phyloP scores from a whole-genome alignment of 129 eudicot genomes.

The Pulicaria dysenterica region DNA sequence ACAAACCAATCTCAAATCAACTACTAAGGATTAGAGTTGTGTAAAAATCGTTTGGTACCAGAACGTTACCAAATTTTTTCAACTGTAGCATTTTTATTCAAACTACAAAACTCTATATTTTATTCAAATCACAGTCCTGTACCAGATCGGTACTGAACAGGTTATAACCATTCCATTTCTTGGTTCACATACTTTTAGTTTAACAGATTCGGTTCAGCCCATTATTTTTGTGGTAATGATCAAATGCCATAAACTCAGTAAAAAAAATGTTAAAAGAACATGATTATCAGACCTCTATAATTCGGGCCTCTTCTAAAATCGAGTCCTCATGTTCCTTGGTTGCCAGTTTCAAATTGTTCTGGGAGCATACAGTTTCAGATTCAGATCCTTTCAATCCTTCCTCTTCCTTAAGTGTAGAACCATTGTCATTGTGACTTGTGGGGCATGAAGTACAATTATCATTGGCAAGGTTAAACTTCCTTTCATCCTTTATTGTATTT shows the following conservation, averaged over 20 bases:
- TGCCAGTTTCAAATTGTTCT: constrained; percentile 32
- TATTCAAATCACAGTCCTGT: too few relatives aligned
- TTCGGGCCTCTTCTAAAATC: constrained; percentile 78
- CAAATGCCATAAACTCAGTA: constrained; percentile 12
- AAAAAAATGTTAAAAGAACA: neutral
- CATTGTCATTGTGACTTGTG: constrained; percentile 46
- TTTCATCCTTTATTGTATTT: constrained; percentile 30
- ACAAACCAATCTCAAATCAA: constrained; percentile 30
- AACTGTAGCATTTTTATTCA: too few relatives aligned
- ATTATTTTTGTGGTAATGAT: neutral
- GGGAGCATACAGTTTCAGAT: constrained; percentile 41
- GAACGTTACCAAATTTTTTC: too few relatives aligned
- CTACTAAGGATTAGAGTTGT: neutral
- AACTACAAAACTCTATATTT: too few relatives aligned
- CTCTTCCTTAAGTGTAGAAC: constrained; percentile 33
- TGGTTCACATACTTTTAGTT: too few relatives aligned
- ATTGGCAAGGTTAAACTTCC: constrained; percentile 27
- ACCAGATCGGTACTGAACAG: too few relatives aligned
- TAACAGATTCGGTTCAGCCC: too few relatives aligned
- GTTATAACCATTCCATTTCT: too few relatives aligned
- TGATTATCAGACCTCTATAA: constrained; percentile 66
- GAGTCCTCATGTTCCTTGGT: constrained; percentile 80
- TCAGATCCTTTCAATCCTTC: constrained; percentile 38
- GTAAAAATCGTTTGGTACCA: neutral
- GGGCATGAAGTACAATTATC: constrained; percentile 29